Conservation (phyloP, 768 basidiomycete species). For the Xanthoconium purpureum region DNA sequence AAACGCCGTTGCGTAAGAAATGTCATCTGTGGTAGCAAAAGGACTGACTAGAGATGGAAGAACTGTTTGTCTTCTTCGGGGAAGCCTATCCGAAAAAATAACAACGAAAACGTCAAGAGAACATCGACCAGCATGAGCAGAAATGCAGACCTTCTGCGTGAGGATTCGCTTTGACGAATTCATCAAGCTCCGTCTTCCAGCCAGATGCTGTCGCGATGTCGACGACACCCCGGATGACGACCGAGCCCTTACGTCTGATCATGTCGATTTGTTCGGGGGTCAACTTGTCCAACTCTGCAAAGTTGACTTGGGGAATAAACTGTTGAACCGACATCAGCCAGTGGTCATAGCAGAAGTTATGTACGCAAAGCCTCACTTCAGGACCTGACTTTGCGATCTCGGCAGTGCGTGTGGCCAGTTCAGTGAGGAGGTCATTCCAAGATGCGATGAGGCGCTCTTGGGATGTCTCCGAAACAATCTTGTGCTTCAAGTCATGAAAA, state of each 20-base stretch:
- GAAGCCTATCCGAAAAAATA: slow-evolving; percentile 35
- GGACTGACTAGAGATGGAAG: slow-evolving; percentile 64
- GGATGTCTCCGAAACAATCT: slow-evolving; percentile 51
- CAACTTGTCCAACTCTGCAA: slow-evolving; percentile 49
- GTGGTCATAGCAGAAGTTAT: not conserved
- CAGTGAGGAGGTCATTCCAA: slow-evolving; percentile 56
- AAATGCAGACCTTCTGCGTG: slow-evolving; percentile 44
- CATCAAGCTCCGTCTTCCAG: slow-evolving; percentile 57
- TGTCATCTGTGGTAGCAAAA: not conserved
- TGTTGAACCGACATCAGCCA: slow-evolving; percentile 19
- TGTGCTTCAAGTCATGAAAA: slow-evolving; percentile 55
- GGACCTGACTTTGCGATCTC: slow-evolving; percentile 47
- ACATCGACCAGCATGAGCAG: not conserved
- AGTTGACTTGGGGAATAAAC: slow-evolving; percentile 63
- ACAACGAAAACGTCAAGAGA: not conserved
- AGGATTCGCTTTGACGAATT: slow-evolving; percentile 58
- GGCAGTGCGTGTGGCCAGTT: slow-evolving; percentile 45
- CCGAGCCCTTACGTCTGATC: slow-evolving; percentile 54
- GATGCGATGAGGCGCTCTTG: slow-evolving; percentile 46
- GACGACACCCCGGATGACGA: slow-evolving; percentile 62
- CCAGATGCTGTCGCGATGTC: slow-evolving; percentile 49
- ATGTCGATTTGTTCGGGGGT: slow-evolving; percentile 42
- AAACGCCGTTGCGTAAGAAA: not conserved
- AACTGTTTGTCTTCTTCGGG: slow-evolving; percentile 66
- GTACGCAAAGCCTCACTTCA: slow-evolving; percentile 37